Base-by-base conservation (phyloP, 2,329 filamentous ascomycete genomes). In the Ophiocordyceps australis region DNA sequence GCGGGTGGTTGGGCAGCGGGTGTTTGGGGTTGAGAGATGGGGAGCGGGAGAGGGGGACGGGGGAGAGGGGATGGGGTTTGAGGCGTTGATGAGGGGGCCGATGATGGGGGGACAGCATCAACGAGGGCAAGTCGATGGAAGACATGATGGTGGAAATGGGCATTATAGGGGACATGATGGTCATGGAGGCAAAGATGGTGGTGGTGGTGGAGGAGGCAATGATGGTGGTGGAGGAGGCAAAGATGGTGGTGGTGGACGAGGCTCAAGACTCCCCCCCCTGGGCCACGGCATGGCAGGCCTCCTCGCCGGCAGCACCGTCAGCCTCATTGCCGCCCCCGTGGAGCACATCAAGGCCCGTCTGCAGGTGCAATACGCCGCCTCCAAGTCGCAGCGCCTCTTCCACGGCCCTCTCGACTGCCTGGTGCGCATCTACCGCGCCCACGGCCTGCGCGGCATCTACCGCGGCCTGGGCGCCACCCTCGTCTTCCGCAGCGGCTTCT, bases 261-360 rank as follows among this genome's bases (percentile, higher is more conserved):
- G n/a, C n/a, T n/a, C n/a, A n/a, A n/a, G n/a, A n/a, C 61, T 94
- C 3, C 81, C 85, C 0, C 58, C 72, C 3, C 52, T 81, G 27
- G 89, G 85, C 9, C 86, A 95, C 52, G 86, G 78, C 4, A 58
- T 93, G 25, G 89, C 89, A 0, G 89, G 89, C 28, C 66, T 89
- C 27, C 55, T 91, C 55, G 81, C 89, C 2, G 89, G 89, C 5
- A 69, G 69, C 41, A 95, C 89, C 0, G 89, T 98, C 13, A 82
- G 74, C 43, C 85, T 95, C 51, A 73, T 95, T 39, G 89, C 86
- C 2, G 82, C 85, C 3, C 89, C 86, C 0, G 78, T 95, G 10
- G 86, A 98, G 54, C 89, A 98, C 49, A 61, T 95, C 50, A 95
- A 95, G 57, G 82, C 85, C 8, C 73, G 86, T 2, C 58, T 98